phyloP scores from a whole-genome alignment of 129 eudicot species.

The Silybum marianum region DNA sequence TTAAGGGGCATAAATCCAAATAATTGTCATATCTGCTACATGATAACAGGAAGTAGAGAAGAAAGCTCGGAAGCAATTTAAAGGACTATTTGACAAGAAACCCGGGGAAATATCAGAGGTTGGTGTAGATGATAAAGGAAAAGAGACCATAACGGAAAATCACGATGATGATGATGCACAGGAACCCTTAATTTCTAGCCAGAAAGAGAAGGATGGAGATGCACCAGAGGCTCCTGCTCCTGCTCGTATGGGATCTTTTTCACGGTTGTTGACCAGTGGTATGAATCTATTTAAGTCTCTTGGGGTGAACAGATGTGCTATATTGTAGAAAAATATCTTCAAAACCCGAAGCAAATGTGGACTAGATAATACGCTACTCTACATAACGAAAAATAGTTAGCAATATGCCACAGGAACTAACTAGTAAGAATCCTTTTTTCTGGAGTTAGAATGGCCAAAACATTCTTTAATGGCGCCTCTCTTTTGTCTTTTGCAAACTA shows the following conservation, averaged over 20 bases:
- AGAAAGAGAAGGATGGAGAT: slow-evolving; percentile 45
- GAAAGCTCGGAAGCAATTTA: slow-evolving; percentile 83
- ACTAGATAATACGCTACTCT: neutral
- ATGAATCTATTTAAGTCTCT: slow-evolving; percentile 53
- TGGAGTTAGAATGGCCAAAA: slow-evolving; percentile 30
- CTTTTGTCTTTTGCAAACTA: neutral
- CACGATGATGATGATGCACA: slow-evolving; percentile 18
- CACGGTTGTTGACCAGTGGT: slow-evolving; percentile 53
- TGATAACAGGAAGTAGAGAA: slow-evolving; percentile 63
- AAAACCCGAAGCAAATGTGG: neutral
- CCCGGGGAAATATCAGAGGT: slow-evolving; percentile 95
- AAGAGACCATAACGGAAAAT: slow-evolving; percentile 24
- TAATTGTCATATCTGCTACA: slow-evolving; percentile 2
- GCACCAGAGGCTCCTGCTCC: slow-evolving; percentile 39
- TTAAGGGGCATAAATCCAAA: neutral
- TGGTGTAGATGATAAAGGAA: slow-evolving; percentile 37
- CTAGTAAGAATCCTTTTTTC: slow-evolving; percentile 5
- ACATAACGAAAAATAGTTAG: neutral
- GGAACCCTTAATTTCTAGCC: slow-evolving; percentile 38
- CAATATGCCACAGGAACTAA: neutral
- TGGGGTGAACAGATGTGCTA: slow-evolving; percentile 73
- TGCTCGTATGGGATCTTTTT: slow-evolving; percentile 44
- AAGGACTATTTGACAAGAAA: slow-evolving; percentile 94
- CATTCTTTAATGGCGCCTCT: neutral
- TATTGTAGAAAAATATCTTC: slow-evolving; percentile 38